phyloP scores from a whole-genome alignment of 176 grass and related monocot species.

The Coix lacrymajobi region DNA sequence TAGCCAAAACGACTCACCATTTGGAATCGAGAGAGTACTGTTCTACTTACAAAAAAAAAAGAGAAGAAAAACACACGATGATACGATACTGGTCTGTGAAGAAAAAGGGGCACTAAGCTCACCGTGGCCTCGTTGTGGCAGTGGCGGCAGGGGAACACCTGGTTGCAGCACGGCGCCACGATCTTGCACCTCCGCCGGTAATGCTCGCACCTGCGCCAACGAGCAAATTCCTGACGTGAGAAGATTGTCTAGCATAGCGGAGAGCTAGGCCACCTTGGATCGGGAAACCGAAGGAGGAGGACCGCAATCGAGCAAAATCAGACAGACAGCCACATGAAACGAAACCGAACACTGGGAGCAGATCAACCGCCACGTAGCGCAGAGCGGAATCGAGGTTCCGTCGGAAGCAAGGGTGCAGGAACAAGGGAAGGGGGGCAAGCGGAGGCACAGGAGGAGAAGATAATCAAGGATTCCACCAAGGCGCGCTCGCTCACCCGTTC shows the following conservation, averaged over 20 bases:
- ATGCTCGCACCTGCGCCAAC: conserved; percentile 61
- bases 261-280: not conserved
- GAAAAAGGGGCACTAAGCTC: not conserved
- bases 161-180: conserved; percentile 79
- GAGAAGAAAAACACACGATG: not conserved
- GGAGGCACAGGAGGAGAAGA: not conserved
- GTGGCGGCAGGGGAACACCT: conserved; percentile 85
- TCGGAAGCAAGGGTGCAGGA: not conserved
- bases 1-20: too few relatives aligned
- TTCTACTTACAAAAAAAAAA: not conserved
- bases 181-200: conserved; percentile 92
- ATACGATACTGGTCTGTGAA: not conserved
- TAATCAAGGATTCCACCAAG: not conserved
- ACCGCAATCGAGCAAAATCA: not conserved
- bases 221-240: not conserved
- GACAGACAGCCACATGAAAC: not conserved
- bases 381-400: conserved; percentile 3
- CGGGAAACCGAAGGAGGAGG: not conserved
- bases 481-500: conserved; percentile 34
- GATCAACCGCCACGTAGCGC: not conserved
- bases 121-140: conserved; percentile 91
- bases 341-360: not conserved
- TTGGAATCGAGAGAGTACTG: not conserved
- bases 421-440: too few relatives aligned
- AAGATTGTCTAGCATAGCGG: not conserved